Evolutionary conservation across 331 rosid genomes (phyloP).

Genomic region (Telfairia occidentalis): DNA sequence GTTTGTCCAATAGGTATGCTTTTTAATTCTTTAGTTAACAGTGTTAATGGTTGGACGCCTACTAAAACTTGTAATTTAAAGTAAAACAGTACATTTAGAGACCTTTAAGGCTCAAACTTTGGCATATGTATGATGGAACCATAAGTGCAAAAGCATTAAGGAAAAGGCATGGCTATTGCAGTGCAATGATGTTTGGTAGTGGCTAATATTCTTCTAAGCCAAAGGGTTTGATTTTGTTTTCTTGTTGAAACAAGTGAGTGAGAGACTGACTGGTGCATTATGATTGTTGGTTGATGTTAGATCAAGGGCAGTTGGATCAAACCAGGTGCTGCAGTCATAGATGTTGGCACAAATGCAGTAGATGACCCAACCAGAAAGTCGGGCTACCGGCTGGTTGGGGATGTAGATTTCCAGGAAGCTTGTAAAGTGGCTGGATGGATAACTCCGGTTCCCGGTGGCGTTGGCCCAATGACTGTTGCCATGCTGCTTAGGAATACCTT

Average conservation of each 20-base stretch:
- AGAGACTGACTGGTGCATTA: neutral
- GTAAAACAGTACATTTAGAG: neutral
- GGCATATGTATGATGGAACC: neutral
- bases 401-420: conserved; percentile 77
- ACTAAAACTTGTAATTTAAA: too few species aligned
- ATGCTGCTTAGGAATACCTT: conserved; percentile 75
- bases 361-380: conserved; percentile 71
- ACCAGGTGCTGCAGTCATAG: conserved; percentile 94
- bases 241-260: neutral
- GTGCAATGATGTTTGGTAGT: neutral
- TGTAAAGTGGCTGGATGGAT: conserved; percentile 74
- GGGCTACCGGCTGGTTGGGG: conserved; percentile 82
- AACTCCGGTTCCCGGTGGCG: conserved; percentile 96
- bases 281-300: conserved; percentile 21
- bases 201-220: too few species aligned
- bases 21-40: neutral
- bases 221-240: too few species aligned
- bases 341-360: conserved; percentile 78
- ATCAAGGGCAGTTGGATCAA: conserved; percentile 89
- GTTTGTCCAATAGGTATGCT: neutral
- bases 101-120: neutral
- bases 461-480: conserved; percentile 85
- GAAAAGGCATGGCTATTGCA: neutral
- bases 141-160: neutral
- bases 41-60: too few species aligned